Conservation (phyloP, 176 grass and related monocot genomes). For the Carex scoparia region DNA sequence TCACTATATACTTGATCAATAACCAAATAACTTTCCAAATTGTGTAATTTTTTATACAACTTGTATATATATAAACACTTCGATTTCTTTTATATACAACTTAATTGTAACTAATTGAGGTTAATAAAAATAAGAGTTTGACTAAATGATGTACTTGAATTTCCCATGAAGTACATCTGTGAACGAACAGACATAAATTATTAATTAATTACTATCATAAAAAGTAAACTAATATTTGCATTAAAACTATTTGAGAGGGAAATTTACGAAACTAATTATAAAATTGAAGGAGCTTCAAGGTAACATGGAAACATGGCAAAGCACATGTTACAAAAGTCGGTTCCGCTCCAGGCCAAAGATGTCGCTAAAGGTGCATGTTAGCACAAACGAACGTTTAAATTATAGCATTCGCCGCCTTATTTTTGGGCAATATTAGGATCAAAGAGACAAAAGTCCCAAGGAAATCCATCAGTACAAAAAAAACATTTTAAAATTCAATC, state of each 20-base stretch:
- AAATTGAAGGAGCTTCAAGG: neutral
- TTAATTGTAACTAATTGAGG: too few species aligned
- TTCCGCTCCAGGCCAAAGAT: neutral
- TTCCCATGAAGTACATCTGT: neutral
- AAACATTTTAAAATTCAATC: slow-evolving; percentile 17
- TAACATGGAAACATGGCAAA: slow-evolving; percentile 5
- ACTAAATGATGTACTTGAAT: neutral
- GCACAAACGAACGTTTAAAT: neutral
- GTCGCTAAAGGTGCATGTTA: neutral
- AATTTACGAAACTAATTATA: neutral
- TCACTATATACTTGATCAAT: too few species aligned
- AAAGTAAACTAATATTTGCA: neutral
- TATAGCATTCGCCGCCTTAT: neutral
- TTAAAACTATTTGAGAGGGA: neutral
- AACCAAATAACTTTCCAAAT: too few species aligned
- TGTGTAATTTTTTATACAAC: too few species aligned
- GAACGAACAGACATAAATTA: neutral
- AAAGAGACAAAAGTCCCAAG: neutral
- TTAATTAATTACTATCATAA: too few species aligned
- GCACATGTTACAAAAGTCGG: slow-evolving; percentile 9
- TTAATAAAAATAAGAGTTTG: too few species aligned
- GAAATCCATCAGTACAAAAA: slow-evolving; percentile 8
- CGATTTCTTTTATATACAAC: too few species aligned
- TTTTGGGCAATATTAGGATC: neutral
- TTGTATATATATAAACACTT: too few species aligned